Base-by-base conservation (phyloP, 345 rosid genomes). In the Brassica cretica region DNA sequence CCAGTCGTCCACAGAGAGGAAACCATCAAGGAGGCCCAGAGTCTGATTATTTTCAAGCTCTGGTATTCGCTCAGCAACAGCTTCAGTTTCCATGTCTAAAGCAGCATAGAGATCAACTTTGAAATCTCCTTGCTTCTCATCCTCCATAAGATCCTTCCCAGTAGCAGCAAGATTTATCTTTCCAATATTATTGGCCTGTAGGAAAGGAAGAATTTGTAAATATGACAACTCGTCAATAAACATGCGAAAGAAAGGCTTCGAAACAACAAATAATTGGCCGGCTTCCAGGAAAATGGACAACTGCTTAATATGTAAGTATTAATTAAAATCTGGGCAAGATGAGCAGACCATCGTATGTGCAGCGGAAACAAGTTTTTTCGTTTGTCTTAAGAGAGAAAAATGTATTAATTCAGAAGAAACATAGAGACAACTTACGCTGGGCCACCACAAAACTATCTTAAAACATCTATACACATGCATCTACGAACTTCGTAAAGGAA, bases 81-180 rank as follows among this genome's bases (percentile, higher is more conserved):
- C 98, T 76, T 91, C 98, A 76, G 85, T 82, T 88, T 96, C 99
- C 94, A 91, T 79, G 84, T 96, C 99, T 66, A 90, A 72, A 70
- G 98, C 93, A 78, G 98, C 79, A 85, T 85, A 96, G 70, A 93
- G 92, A 87, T 96, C 99, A 74, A 91, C 63, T 4, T 90, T 90
- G 69, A 96, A 93, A 83, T 96, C 98, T 83, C 91, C 99, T 85
- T 85, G 99, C 72, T 96, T 96, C 81, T 96, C 99, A 41, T 96
- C 99, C 72, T 96, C 99, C 98, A 95, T 93, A 76, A 96, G 94
- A 87, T 96, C 99, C 86, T 91, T 96, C 77, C 99, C 99, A 51
- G 91, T 93, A 51, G 99, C 99, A 83, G 99, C 99, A 66, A 96
- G 94, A 82, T 96, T 96, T 86, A 96, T 93, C 82, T 85, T 93